Conservation (phyloP, 129 eudicot genomes). For the Lactuca sativa region DNA sequence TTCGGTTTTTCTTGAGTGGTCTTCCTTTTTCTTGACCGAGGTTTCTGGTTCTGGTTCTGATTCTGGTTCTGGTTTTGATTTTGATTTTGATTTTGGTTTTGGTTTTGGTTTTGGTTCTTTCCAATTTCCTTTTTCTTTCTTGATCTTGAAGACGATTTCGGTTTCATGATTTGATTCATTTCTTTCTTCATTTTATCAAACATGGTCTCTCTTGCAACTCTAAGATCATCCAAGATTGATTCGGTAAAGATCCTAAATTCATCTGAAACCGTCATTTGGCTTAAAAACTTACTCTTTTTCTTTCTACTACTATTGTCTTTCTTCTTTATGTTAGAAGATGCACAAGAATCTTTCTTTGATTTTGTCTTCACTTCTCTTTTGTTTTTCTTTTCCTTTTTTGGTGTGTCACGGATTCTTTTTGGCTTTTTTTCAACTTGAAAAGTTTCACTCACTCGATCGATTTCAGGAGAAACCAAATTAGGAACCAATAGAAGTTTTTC, state of each 20-base stretch:
- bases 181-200: slow-evolving; percentile 59
- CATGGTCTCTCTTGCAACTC: slow-evolving; percentile 59
- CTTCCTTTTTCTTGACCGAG: slow-evolving; percentile 29
- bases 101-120: slow-evolving; percentile 19
- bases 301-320: slow-evolving; percentile 20
- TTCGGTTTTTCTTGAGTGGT: slow-evolving; percentile 26
- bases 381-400: slow-evolving; percentile 34
- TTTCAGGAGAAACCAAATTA: slow-evolving; percentile 32
- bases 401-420: slow-evolving; percentile 20
- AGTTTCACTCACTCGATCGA: slow-evolving; percentile 33
- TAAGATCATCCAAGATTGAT: slow-evolving; percentile 56
- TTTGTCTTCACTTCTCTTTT: slow-evolving; percentile 33
- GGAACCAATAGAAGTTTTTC: slow-evolving; percentile 40
- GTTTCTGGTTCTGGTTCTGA: slow-evolving; percentile 19
- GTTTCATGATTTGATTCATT: slow-evolving; percentile 37
- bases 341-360: slow-evolving; percentile 30
- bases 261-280: slow-evolving; percentile 28
- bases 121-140: slow-evolving; percentile 26
- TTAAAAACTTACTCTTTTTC: slow-evolving; percentile 30
- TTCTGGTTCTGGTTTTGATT: slow-evolving; percentile 16
- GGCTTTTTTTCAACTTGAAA: slow-evolving; percentile 23
- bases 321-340: slow-evolving; percentile 33
- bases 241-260: slow-evolving; percentile 52
- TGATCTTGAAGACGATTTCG: slow-evolving; percentile 23
- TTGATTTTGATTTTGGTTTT: slow-evolving; percentile 17